Base-by-base conservation (phyloP, 257 asterid genomes). In the Misopates orontium region DNA sequence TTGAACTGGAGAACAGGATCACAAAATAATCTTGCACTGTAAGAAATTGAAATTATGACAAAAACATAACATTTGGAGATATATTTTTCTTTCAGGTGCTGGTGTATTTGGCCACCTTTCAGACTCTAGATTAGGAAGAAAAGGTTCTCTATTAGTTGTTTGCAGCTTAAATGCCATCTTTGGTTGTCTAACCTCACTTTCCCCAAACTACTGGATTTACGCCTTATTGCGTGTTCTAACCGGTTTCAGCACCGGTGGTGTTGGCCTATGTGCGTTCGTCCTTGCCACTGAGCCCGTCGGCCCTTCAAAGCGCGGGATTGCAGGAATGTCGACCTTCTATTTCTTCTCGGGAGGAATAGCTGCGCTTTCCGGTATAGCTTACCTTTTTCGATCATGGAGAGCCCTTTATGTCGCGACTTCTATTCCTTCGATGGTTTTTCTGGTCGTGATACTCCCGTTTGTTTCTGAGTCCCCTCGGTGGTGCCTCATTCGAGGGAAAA, bases 101-200 rank as follows among this genome's bases (percentile, higher is more conserved):
- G 96, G 96, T 52, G 86, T 91, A 31, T 91, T 91, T 62, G 98
- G 98, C 21, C 95, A 91, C 73, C 84, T 91, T 10, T 91, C 98
- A 7, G 96, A 91, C 67, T 89, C 96, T 1, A 85, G 55, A 62
- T 18, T 85, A 62, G 98, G 96, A 61, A 77, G 98, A 25, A 91
- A 91, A 73, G 98, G 96, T 0, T 91, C 98, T 0, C 56, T 91
- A 16, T 48, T 81, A 21, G 78, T 81, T 0, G 96, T 89, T 5
- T 89, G 96, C 71, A 71, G 82, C 67, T 23, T 91, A 47, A 91
- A 89, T 28, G 88, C 95, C 52, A 47, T 85, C 18, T 91, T 86
- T 36, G 98, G 98, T 13, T 80, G 90, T 70, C 68, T 85, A 0
- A 91, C 96, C 3, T 84, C 98, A 0, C 16, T 82, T 48, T 87